Conservation (phyloP, 2,329 filamentous ascomycete genomes). For the Penicillium sp. region DNA sequence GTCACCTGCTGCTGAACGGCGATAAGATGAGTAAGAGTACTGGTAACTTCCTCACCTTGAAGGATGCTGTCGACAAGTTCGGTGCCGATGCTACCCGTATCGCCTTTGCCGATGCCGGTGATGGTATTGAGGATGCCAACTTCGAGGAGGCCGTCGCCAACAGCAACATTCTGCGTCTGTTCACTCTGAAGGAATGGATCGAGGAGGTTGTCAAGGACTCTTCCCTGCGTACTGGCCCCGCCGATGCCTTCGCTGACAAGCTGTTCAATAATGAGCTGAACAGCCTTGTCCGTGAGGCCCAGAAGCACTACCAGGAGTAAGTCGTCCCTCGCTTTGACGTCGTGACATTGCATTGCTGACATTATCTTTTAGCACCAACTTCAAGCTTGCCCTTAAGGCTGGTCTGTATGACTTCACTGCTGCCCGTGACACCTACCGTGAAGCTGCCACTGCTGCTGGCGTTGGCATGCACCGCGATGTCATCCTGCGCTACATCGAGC, state of each 20-base stretch:
- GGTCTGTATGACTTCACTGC: constrained; percentile 89
- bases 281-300: constrained; percentile 73
- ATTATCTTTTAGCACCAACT: constrained; percentile 60
- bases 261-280: constrained; percentile 96
- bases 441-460: constrained; percentile 72
- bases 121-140: constrained; percentile 93
- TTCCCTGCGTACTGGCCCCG: constrained; percentile 73
- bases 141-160: constrained; percentile 96
- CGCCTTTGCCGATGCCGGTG: constrained; percentile 90
- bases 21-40: constrained; percentile 99
- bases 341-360: constrained; percentile 15
- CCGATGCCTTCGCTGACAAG: constrained; percentile 78
- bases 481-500: constrained; percentile 76
- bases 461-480: constrained; percentile 86
- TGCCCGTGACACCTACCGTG: constrained; percentile 87
- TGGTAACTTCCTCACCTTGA: constrained; percentile 93
- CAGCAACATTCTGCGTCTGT: constrained; percentile 83
- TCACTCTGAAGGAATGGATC: constrained; percentile 84
- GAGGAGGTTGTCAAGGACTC: constrained; percentile 78
- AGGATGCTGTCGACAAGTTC: constrained; percentile 85
- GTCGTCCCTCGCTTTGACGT: constrained; percentile 20
- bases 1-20: constrained; percentile 90
- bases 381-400: constrained; percentile 83
- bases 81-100: constrained; percentile 91
- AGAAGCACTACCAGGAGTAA: constrained; percentile 72